Percentiles rank a stretch among this genome's conserved stretches.
Evolutionary conservation across 179 eudicot species (phyloP).

Genomic region (Heliamphora pulchella): DNA sequence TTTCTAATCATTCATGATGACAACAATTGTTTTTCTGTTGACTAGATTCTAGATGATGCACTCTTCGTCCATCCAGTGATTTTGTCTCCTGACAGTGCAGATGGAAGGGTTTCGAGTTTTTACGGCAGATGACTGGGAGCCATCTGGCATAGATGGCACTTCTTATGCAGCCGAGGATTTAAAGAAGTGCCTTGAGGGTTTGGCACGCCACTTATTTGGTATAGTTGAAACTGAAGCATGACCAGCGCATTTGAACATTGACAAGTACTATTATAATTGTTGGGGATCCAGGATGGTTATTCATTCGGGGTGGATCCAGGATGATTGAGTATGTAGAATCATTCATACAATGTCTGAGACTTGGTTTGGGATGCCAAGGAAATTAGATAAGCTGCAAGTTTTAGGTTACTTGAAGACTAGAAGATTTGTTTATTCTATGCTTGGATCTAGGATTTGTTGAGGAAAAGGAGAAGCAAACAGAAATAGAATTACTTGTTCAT

Average conservation of each 20-base stretch:
- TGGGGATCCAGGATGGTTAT: too few relatives aligned
- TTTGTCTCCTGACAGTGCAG: slow-evolving; percentile 30
- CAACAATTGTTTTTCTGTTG: neutral
- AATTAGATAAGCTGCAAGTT: neutral
- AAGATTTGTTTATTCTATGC: too few relatives aligned
- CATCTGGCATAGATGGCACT: slow-evolving; percentile 69
- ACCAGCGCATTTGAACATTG: slow-evolving; percentile 1
- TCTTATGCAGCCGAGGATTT: slow-evolving; percentile 70
- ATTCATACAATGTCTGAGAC: neutral
- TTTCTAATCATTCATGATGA: slow-evolving; percentile 18
- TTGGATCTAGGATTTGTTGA: too few relatives aligned
- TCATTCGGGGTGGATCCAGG: neutral
- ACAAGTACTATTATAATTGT: neutral
- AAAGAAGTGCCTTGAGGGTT: slow-evolving; percentile 91
- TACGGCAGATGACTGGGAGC: slow-evolving; percentile 67
- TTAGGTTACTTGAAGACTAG: too few relatives aligned
- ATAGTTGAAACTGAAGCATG: slow-evolving; percentile 19
- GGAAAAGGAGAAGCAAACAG: too few relatives aligned
- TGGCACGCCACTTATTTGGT: slow-evolving; percentile 95
- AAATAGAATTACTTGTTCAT: too few relatives aligned
- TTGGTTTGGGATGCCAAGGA: neutral
- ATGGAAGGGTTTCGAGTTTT: slow-evolving; percentile 98
- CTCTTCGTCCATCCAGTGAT: slow-evolving; percentile 9
- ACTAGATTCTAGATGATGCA: neutral
- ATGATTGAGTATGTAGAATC: neutral